These are phyloP conservation scores for Diddensiella santjacobensis DNA, from an alignment of 805 yeast genomes.

Conservation along the genomic window DNA sequence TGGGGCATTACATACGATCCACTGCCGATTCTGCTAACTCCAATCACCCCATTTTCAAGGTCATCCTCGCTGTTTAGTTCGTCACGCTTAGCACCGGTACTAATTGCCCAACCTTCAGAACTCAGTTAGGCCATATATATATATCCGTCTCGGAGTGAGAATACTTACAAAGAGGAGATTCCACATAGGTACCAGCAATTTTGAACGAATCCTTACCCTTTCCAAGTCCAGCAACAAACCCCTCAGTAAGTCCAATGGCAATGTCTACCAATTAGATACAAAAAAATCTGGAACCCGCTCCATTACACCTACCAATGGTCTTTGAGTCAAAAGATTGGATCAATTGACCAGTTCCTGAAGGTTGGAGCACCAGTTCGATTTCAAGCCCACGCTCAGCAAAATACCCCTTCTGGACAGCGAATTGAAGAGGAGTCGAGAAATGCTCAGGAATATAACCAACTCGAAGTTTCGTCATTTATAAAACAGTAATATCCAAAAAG, in stretches of 20 bases:
- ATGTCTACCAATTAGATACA: conserved; percentile 44
- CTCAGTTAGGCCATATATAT: too few species aligned
- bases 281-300: background rate
- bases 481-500: too few species aligned
- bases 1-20: conserved; percentile 91
- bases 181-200: conserved; percentile 76
- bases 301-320: conserved; percentile 50
- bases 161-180: conserved; percentile 63
- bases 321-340: conserved; percentile 64
- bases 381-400: conserved; percentile 48
- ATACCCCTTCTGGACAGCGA: conserved; percentile 60
- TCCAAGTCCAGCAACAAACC: conserved; percentile 78
- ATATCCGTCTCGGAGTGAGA: too few species aligned
- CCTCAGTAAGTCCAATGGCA: conserved; percentile 89
- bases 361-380: conserved; percentile 61
- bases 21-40: conserved; percentile 77
- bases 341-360: conserved; percentile 86
- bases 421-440: conserved; percentile 79
- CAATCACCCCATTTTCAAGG: conserved; percentile 60
- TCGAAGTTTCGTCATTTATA: conserved; percentile 6
- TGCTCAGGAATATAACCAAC: conserved; percentile 92
- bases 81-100: conserved; percentile 62
- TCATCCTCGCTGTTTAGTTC: conserved; percentile 52
- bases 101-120: conserved; percentile 79
- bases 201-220: conserved; percentile 63